phyloP scores from a whole-genome alignment of 2,329 filamentous ascomycete species.

The Microascus cirrosus region DNA sequence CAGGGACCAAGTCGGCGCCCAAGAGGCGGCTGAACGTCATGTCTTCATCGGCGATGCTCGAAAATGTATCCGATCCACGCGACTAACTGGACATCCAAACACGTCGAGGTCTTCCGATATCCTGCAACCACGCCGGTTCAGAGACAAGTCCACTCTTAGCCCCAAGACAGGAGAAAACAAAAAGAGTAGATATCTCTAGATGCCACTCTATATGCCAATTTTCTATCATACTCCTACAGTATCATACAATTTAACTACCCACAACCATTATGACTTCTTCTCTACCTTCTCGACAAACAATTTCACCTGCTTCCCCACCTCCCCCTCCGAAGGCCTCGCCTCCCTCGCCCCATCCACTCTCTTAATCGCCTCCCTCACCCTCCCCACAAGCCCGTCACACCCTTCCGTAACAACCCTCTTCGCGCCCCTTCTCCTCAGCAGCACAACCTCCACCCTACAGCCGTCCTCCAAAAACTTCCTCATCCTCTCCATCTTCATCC shows the following conservation, averaged over 20 bases:
- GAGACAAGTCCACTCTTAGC: too few species aligned
- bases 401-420: conserved; percentile 50
- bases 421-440: conserved; percentile 50
- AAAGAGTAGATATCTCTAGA: neutral
- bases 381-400: conserved; percentile 42
- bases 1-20: too few species aligned
- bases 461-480: conserved; percentile 62
- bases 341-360: conserved; percentile 27
- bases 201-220: neutral
- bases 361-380: conserved; percentile 6
- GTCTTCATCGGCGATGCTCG: too few species aligned
- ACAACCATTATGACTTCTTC: neutral
- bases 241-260: neutral
- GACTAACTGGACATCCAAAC: too few species aligned
- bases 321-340: conserved; percentile 31
- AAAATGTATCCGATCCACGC: too few species aligned
- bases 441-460: conserved; percentile 60
- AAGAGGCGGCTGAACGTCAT: too few species aligned
- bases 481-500: conserved; percentile 58
- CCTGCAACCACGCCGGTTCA: too few species aligned
- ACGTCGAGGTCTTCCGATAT: too few species aligned
- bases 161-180: neutral
- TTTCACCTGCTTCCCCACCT: conserved; percentile 28
- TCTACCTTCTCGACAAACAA: conserved; percentile 25
- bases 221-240: neutral